Evolutionary conservation across 768 basidiomycete genomes (phyloP), one percentile per base, ranked within the genome.

Genomic region (Mycena chlorophos): DNA sequence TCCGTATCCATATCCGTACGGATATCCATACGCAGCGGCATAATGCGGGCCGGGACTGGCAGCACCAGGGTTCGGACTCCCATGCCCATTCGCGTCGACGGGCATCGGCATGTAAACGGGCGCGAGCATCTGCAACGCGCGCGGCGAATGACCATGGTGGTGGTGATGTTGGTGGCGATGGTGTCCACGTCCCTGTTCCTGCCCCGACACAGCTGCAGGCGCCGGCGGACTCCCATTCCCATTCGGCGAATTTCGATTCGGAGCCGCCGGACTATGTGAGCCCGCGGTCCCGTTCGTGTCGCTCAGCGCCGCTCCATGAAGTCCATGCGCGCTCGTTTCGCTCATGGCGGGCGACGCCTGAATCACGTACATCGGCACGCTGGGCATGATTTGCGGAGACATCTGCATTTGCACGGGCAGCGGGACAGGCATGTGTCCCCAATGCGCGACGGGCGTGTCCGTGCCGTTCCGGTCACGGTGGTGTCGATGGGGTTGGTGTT

Each of bases 41-140:
- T n/a, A n/a, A n/a, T 22, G 31, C 52, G 4, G n/a, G 27, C 22
- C 31, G 34, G 2, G 51, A 38, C 38, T 43, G 26, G 22, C 54
- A n/a, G 37, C 25, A 12, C 26, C 17, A 45, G 19, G 5, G 17
- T 16, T 49, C 13, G 48, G 40, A 22, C 40, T 42, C 13, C 13
- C 20, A 42, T 19, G n/a, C n/a, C 22, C 19, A 14, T 6, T 25
- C 20, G 45, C 19, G 52, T 3, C 28, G 49, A n/a, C n/a, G n/a
- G n/a, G 60, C 55, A 61, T 57, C 54, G 55, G 60, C 56, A 61
- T 61, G 19, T 57, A 57, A 37, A 57, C 56, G 16, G 60, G 60
- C 43, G 60, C 53, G 1, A 60, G 49, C 60, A 61, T 43, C 53
- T 57, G 59, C 55, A 49, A 17, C 48, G n/a, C 5, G 16, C 30